Evolutionary conservation across 1,139 yeast species (phyloP).

Genomic region (Hanseniaspora sp.): DNA sequence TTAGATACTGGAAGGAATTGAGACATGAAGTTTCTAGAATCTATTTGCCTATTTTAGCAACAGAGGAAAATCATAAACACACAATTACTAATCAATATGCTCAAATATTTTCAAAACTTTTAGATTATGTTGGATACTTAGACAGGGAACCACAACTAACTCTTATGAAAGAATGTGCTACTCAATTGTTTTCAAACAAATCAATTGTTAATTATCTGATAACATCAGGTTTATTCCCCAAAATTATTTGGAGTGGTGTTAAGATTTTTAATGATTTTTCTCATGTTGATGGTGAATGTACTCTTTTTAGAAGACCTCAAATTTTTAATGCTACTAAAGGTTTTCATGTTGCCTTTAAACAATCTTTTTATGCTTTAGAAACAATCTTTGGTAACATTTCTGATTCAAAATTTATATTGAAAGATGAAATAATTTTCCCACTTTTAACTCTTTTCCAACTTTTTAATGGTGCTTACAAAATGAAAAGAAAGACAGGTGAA

Average conservation of each 20-base stretch:
- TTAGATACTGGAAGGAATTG: slow-evolving; percentile 42
- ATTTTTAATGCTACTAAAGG: slow-evolving; percentile 61
- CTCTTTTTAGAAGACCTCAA: slow-evolving; percentile 45
- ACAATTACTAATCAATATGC: slow-evolving; percentile 44
- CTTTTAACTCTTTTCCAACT: slow-evolving; percentile 37
- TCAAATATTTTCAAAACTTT: slow-evolving; percentile 44
- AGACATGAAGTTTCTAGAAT: slow-evolving; percentile 40
- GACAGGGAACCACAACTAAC: slow-evolving; percentile 61
- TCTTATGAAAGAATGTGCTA: slow-evolving; percentile 42
- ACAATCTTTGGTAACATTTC: slow-evolving; percentile 36
- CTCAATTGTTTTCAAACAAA: slow-evolving; percentile 59
- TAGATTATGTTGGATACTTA: slow-evolving; percentile 37
- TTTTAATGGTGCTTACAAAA: slow-evolving; percentile 49
- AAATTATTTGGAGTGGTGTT: slow-evolving; percentile 40
- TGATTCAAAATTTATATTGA: slow-evolving; percentile 26
- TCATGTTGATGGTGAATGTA: slow-evolving; percentile 33
- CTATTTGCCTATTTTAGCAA: slow-evolving; percentile 44
- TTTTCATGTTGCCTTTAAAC: slow-evolving; percentile 56
- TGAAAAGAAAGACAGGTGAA: slow-evolving; percentile 52
- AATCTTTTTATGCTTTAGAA: slow-evolving; percentile 45
- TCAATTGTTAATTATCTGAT: slow-evolving; percentile 40
- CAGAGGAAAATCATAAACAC: slow-evolving; percentile 38
- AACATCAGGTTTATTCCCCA: slow-evolving; percentile 32
- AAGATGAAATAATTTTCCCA: slow-evolving; percentile 32
- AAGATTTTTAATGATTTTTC: slow-evolving; percentile 37